Evolutionary conservation across 1,139 yeast species (phyloP), one percentile per base, ranked within the genome.

Genomic region (Geotrichum cucujoidarum): DNA sequence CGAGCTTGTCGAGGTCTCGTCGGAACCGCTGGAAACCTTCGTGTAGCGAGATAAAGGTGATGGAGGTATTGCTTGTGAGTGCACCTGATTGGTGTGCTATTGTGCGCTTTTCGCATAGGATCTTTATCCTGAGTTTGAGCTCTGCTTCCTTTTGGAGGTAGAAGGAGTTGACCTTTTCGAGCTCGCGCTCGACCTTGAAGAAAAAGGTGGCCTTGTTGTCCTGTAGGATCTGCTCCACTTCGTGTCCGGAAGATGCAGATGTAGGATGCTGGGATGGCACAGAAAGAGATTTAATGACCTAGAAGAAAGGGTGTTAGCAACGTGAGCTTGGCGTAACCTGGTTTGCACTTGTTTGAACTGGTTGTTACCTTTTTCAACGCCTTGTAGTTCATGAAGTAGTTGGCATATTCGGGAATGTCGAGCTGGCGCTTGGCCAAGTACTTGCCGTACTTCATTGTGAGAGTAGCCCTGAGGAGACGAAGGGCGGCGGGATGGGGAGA

Each of bases 141-240:
- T 89, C 95, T 3, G 95, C 82, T 65, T 92, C 97, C 63, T 89
- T 90, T 61, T 87, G 95, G 41, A 89, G 70, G 62, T 92, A 92
- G 63, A 88, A 90, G 16, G 81, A 75, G 64, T 94, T 92, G 49
- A 92, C 97, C 63, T 90, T 92, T 60, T 92, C 98, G 57, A 92
- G 73, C 63, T 92, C 98, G 59, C 98, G 78, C 62, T 92, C 98
- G 25, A 92, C 75, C 56, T 87, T 78, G 70, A 92, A 92, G 71
- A 92, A 92, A 65, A 92, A 92, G 1, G 95, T 81, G 2, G 97
- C 94, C 66, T 88, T 90, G 68, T 88, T 90, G 56, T 87, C 95
- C 60, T 89, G 94, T 36, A 92, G 71, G 1, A 85, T 73, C 50
- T 78, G 76, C 59, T 83, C 83, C 16, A 69, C 61, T 35, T 65